Evolutionary conservation across 169 alveolate species (phyloP).

Genomic region (Plasmodium vivax): DNA sequence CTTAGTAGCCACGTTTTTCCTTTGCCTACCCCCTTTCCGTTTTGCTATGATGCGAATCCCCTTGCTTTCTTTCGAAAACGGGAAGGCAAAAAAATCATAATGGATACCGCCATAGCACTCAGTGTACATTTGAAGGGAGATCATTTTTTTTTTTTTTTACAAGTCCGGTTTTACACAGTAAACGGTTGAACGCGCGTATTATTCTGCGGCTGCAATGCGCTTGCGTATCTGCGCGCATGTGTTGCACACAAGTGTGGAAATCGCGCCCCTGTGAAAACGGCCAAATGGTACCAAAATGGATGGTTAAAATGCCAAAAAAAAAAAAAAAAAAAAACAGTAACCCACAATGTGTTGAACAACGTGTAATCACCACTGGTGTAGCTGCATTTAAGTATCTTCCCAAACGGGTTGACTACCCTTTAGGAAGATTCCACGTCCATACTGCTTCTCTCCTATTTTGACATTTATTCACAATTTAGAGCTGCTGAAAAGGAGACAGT

Average conservation of each 20-base stretch:
- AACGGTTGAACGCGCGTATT: not conserved
- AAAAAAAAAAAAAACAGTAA: not conserved
- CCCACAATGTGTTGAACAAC: not conserved
- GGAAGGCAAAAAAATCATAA: not conserved
- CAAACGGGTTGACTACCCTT: not conserved
- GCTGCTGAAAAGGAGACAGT: constrained; percentile 1
- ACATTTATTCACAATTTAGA: not conserved
- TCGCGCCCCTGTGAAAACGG: not conserved
- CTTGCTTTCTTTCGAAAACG: not conserved
- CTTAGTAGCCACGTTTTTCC: not conserved
- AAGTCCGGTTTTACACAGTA: not conserved
- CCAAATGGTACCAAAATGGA: not conserved
- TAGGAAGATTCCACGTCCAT: not conserved
- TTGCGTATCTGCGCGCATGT: not conserved
- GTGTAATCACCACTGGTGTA: not conserved
- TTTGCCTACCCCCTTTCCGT: not conserved
- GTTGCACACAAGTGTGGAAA: not conserved
- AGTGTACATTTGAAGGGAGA: not conserved
- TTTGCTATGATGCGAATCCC: not conserved
- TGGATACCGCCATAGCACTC: not conserved
- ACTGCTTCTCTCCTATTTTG: not conserved
- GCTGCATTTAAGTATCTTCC: not conserved
- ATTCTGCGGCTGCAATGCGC: not conserved
- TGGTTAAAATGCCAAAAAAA: not conserved
- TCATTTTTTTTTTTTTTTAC: not conserved